Conservation (phyloP, 129 eudicot genomes). For the Flaveria linearis region DNA sequence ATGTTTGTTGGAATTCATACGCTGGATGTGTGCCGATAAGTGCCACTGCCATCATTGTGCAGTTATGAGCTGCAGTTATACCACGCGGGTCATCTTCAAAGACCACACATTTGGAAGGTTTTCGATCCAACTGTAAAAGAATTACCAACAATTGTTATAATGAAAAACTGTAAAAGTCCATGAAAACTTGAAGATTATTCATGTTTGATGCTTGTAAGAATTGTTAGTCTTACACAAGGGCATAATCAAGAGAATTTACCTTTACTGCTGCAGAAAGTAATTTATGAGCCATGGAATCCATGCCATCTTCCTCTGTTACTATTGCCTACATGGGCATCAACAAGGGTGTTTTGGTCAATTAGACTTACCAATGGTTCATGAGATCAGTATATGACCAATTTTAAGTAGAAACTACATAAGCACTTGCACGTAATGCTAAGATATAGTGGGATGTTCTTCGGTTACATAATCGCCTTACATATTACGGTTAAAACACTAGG, state of each 20-base stretch:
- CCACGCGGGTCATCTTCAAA: conserved; percentile 97
- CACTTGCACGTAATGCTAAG: background rate
- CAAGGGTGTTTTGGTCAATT: background rate
- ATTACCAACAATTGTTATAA: background rate
- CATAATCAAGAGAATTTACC: conserved; percentile 36
- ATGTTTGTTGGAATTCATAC: conserved; percentile 38
- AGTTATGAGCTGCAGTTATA: conserved; percentile 90
- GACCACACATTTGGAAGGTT: conserved; percentile 91
- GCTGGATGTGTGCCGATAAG: conserved; percentile 95
- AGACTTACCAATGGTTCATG: background rate
- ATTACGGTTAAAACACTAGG: background rate
- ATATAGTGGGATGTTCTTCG: background rate
- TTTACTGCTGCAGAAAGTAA: conserved; percentile 91
- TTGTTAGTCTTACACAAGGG: background rate
- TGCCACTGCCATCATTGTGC: conserved; percentile 95
- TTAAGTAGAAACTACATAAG: background rate
- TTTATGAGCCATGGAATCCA: conserved; percentile 92
- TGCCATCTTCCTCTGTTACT: conserved; percentile 93
- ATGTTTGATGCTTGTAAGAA: background rate
- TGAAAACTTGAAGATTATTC: background rate
- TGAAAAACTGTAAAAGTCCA: background rate
- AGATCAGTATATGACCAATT: background rate
- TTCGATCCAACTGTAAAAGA: conserved; percentile 77
- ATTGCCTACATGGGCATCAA: conserved; percentile 55
- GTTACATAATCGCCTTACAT: background rate